A percentile compares a stretch with the other conserved stretches of the same genome.
Evolutionary conservation across 2,329 filamentous ascomycete genomes (phyloP).

Genomic region (Leptographium procerum): DNA sequence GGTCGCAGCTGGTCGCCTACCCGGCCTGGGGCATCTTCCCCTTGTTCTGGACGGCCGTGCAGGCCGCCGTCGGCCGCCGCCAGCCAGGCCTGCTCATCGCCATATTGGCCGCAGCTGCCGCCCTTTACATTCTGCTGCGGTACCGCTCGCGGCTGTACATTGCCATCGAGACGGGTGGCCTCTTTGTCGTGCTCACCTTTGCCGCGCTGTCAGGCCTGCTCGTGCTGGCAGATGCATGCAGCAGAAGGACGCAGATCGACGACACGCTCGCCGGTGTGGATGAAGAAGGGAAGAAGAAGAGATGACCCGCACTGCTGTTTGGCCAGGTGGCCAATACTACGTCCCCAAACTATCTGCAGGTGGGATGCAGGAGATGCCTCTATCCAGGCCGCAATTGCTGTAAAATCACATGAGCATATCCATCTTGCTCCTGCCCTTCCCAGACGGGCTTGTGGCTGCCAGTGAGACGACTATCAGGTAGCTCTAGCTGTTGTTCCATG

Average conservation of each 20-base stretch:
- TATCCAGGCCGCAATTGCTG: no score
- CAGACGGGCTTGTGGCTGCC: no score
- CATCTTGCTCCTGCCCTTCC: no score
- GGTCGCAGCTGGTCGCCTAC: constrained; percentile 9
- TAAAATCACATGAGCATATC: no score
- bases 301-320: no score
- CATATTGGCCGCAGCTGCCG: constrained; percentile 2
- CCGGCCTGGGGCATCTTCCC: constrained; percentile 9
- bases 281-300: not conserved
- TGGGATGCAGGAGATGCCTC: no score
- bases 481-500: no score
- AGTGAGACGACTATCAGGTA: no score
- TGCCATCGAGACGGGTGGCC: constrained; percentile 24
- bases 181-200: constrained; percentile 19
- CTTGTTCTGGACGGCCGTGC: constrained; percentile 2
- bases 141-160: constrained; percentile 27
- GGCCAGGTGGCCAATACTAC: no score
- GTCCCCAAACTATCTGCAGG: no score
- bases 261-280: not conserved
- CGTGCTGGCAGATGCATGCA: not conserved
- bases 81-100: constrained; percentile 13
- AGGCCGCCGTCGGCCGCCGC: not conserved
- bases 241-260: not conserved
- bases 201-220: constrained; percentile 3
- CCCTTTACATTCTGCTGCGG: constrained; percentile 15